A percentile compares a stretch with the other conserved stretches of the same genome.
Conservation (phyloP, 495 filamentous ascomycete genomes). For the Penicillium tannophilum region DNA sequence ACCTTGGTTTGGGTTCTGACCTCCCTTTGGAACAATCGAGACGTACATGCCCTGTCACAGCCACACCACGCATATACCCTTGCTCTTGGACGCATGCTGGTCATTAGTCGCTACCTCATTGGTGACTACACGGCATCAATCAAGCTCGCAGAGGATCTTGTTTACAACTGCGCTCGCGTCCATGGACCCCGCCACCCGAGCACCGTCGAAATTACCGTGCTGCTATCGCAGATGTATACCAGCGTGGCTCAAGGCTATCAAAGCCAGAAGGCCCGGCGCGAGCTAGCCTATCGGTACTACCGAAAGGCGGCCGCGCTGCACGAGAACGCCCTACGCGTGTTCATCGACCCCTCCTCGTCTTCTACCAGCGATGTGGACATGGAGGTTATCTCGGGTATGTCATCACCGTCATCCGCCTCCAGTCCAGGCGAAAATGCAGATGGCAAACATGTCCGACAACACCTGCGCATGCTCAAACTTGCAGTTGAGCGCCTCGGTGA, state of each 20-base stretch:
- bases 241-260: too few species aligned
- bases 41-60: constrained; percentile 17
- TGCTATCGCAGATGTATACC: too few species aligned
- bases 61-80: constrained; percentile 25
- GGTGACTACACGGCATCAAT: constrained; percentile 25
- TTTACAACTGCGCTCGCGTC: constrained; percentile 31
- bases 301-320: too few species aligned
- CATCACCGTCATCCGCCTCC: constrained; percentile 18
- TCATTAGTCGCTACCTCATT: constrained; percentile 32
- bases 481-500: constrained; percentile 32
- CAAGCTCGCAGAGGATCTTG: constrained; percentile 33
- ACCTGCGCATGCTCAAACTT: constrained; percentile 31
- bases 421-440: constrained; percentile 18
- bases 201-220: too few species aligned
- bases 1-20: constrained; percentile 29
- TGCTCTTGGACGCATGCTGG: constrained; percentile 33
- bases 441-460: constrained; percentile 32
- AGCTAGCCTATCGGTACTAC: too few species aligned
- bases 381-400: constrained; percentile 23
- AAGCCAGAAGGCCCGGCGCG: too few species aligned
- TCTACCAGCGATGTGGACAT: constrained; percentile 17
- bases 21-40: constrained; percentile 31
- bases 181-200: constrained; percentile 21
- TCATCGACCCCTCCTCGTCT: too few species aligned
- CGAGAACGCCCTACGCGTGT: too few species aligned